phyloP scores from a whole-genome alignment of 805 yeast genomes.

The Starmerella gropengiesseri region DNA sequence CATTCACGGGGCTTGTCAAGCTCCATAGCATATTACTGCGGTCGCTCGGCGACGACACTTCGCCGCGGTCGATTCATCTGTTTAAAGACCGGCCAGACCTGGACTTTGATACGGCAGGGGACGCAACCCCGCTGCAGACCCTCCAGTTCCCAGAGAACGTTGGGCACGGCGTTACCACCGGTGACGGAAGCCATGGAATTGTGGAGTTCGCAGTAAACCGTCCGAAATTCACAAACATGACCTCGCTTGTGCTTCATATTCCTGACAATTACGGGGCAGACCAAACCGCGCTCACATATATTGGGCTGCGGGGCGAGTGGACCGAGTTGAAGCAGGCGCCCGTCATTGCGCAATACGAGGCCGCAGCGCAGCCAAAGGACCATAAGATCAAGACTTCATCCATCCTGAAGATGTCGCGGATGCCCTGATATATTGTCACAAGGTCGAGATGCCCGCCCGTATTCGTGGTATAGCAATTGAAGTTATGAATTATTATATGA shows the following conservation, averaged over 20 bases:
- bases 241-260: constrained; percentile 55
- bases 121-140: constrained; percentile 39
- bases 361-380: constrained; percentile 87
- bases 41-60: constrained; percentile 47
- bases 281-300: constrained; percentile 46
- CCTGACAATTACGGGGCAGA: constrained; percentile 55
- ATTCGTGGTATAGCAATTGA: no score
- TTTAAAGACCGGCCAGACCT: constrained; percentile 58
- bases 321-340: constrained; percentile 48
- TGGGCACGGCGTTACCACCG: constrained; percentile 32
- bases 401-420: neutral
- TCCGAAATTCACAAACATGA: constrained; percentile 57
- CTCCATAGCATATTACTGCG: constrained; percentile 63
- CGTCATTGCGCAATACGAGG: constrained; percentile 67
- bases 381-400: constrained; percentile 38
- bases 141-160: constrained; percentile 52
- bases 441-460: no score
- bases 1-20: constrained; percentile 67
- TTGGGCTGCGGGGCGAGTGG: constrained; percentile 66
- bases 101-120: constrained; percentile 58
- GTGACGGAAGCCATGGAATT: constrained; percentile 36
- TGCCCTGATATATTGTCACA: no score
- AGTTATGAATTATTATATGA: neutral
- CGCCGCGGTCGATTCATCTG: constrained; percentile 60
- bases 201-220: constrained; percentile 78